A percentile compares a stretch with the other conserved stretches of the same genome.
phyloP scores from a whole-genome alignment of 805 yeast genomes.

The Wickerhamomyces kurtzmanii region DNA sequence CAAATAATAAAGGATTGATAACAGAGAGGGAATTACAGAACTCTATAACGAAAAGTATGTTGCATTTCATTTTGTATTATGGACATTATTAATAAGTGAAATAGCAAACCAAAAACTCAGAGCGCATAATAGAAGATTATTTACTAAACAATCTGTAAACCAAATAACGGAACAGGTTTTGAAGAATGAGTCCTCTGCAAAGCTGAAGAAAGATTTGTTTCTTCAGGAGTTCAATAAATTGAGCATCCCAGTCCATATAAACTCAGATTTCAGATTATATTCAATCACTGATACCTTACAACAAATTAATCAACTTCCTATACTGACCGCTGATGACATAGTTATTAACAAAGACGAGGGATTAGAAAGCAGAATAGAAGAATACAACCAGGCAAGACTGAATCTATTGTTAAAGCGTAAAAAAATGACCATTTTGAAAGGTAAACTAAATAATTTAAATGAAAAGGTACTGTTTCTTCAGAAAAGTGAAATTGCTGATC shows the following conservation, averaged over 20 bases:
- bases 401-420: conserved; percentile 3
- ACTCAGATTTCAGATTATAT: conserved; percentile 9
- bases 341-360: not conserved
- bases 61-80: not conserved
- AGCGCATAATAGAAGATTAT: conserved; percentile 4
- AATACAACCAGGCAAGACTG: conserved; percentile 6
- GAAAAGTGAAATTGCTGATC: conserved; percentile 10
- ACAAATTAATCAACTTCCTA: conserved; percentile 11
- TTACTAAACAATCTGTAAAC: conserved; percentile 13
- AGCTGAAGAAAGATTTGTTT: conserved; percentile 1
- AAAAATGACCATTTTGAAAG: conserved; percentile 4
- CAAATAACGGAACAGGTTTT: conserved; percentile 12
- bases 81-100: not conserved
- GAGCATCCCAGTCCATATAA: conserved; percentile 8
- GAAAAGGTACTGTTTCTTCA: conserved; percentile 4
- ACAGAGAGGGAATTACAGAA: not conserved
- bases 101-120: conserved; percentile 8
- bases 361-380: not conserved
- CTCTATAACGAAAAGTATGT: not conserved
- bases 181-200: conserved; percentile 6
- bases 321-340: no score
- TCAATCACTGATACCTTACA: conserved; percentile 9
- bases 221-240: conserved; percentile 3
- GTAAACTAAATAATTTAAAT: conserved; percentile 3
- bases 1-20: no score